Conservation (phyloP, 1,139 yeast species). For the Geotrichum cucujoidarum region DNA sequence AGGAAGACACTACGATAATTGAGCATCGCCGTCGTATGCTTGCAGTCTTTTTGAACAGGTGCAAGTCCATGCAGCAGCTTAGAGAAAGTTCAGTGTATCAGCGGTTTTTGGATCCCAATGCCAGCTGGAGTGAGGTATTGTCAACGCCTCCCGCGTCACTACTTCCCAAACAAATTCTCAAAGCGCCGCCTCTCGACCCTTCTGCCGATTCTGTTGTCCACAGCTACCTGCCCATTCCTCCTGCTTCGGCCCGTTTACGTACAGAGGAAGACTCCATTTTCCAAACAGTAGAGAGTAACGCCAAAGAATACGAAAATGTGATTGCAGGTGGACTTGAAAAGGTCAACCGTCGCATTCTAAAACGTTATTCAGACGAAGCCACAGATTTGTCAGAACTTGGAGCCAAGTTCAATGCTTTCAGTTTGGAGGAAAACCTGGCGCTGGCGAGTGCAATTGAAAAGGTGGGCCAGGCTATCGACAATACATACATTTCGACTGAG, state of each 20-base stretch:
- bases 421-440: constrained; percentile 53
- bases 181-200: constrained; percentile 55
- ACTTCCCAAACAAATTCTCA: constrained; percentile 49
- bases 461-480: constrained; percentile 76
- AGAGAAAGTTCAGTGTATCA: constrained; percentile 60
- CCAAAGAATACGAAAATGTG: constrained; percentile 53
- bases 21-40: constrained; percentile 72
- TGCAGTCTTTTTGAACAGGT: constrained; percentile 70
- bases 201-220: constrained; percentile 53
- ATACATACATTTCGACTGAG: constrained; percentile 62
- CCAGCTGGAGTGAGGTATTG: constrained; percentile 62
- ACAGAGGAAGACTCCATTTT: constrained; percentile 38
- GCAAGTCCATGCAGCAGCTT: constrained; percentile 54
- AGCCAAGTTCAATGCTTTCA: constrained; percentile 65
- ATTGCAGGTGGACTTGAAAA: constrained; percentile 59
- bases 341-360: constrained; percentile 59
- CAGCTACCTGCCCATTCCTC: constrained; percentile 59
- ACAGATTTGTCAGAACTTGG: constrained; percentile 67
- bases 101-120: constrained; percentile 78
- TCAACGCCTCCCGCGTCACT: constrained; percentile 53
- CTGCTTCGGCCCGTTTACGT: constrained; percentile 39
- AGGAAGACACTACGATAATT: constrained; percentile 48
- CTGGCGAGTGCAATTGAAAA: constrained; percentile 56
- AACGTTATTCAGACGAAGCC: constrained; percentile 62
- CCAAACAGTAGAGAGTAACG: constrained; percentile 43